Conservation (phyloP, 352 stramenopile species). For the Pythium guiyangense region DNA sequence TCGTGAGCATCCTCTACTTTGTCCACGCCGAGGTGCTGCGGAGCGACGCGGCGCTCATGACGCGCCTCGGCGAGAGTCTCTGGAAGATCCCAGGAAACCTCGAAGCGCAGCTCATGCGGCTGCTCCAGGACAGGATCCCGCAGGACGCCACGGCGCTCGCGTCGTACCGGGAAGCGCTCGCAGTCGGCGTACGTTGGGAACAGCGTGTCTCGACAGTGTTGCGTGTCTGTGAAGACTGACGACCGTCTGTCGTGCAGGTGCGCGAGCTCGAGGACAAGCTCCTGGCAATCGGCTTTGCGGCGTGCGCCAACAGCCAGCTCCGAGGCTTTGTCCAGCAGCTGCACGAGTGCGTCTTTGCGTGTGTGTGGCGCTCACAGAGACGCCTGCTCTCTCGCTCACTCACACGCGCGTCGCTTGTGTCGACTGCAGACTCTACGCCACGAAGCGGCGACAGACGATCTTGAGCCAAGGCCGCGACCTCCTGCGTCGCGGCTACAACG, state of each 20-base stretch:
- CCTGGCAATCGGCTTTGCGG: constrained; percentile 38
- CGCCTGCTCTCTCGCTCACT: not conserved
- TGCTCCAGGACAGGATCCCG: constrained; percentile 67
- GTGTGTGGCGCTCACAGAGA: not conserved
- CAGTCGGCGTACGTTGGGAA: constrained; percentile 24
- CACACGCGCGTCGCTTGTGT: too few species aligned
- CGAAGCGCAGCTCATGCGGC: constrained; percentile 52
- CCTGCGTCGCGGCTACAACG: constrained; percentile 54
- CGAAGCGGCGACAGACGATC: constrained; percentile 62
- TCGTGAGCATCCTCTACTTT: constrained; percentile 52
- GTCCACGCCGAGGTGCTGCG: constrained; percentile 47
- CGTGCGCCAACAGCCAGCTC: constrained; percentile 52
- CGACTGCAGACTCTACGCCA: constrained; percentile 49
- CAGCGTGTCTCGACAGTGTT: not conserved
- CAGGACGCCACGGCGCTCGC: constrained; percentile 48
- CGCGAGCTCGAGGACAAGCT: constrained; percentile 44
- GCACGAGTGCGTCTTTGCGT: constrained; percentile 34
- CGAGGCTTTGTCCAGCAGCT: constrained; percentile 52
- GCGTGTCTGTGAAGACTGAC: not conserved
- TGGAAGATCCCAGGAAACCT: constrained; percentile 75
- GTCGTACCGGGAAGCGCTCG: constrained; percentile 39
- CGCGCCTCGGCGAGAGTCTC: constrained; percentile 40
- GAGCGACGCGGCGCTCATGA: constrained; percentile 40
- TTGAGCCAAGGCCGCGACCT: constrained; percentile 42
- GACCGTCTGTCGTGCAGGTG: constrained; percentile 23